Base-by-base conservation (phyloP, 371 early-diverging fungal species). In the Lichtheimia ornata region DNA sequence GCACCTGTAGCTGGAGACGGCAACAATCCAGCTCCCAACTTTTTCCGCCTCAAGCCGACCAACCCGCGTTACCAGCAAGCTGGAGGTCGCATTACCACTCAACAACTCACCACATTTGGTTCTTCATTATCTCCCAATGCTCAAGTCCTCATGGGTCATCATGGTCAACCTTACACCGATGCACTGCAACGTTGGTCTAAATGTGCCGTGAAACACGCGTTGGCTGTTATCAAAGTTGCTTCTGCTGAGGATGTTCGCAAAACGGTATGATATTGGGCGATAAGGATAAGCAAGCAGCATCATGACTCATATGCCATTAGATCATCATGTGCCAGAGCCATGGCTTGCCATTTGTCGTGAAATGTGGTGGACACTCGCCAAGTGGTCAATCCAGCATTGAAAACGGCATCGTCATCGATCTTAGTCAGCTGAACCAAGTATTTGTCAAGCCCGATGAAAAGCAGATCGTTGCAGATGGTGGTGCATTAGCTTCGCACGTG, bases 311-410 rank as follows among this genome's bases (percentile, higher is more conserved):
- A 47, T 47, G 47, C 1, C 0, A 28, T 49, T 64, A 72, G 72
- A 58, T 72, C 2, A 65, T 65, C 44, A 58, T 72, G 58, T 59
- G 62, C 7, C 51, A 41, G 25, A 58, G 62, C 27, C 66, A 68
- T 41, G 51, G 43, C 6, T 18, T 72, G 1, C 69, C 63, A 5
- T 61, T 72, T 41, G 74, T 74, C 3, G 75, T 79, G 35, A 75
- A 77, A 44, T 73, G 79, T 62, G 87, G 87, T 40, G 87, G 87
- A 3, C 86, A 86, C 62, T 84, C 84, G 13, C 84, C 76, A 49
- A 82, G 81, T 59, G 85, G 79, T 11, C 72, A 74, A 40, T 72
- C 71, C 6, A 77, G 76, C 28, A 56, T 62, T 15, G 67, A 73
- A 41, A 64, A 65, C 41, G 70, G 76, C n/a, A 58, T 77, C 40